These are phyloP conservation scores for Nevesoporus exiguus DNA, from an alignment of 768 basidiomycete species.

Conservation along the genomic window DNA sequence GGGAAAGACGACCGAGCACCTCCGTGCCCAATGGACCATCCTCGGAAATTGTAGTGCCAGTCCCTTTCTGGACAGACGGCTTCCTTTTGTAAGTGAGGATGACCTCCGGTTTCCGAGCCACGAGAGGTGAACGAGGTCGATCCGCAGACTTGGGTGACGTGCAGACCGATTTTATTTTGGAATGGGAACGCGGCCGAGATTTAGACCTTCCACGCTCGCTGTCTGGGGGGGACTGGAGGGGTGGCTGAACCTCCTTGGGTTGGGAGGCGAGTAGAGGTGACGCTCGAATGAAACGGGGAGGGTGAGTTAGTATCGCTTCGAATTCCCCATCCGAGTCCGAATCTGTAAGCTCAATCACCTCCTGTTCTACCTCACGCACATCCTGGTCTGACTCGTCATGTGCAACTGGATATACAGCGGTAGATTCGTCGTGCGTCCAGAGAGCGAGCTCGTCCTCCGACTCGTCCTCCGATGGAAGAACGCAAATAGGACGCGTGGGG, in stretches of 20 bases:
- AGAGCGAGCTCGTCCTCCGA: constrained; percentile 49
- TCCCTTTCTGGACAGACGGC: neutral
- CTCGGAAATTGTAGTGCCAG: neutral
- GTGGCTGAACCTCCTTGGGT: constrained; percentile 3
- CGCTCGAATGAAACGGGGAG: constrained; percentile 12
- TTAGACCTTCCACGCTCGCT: constrained; percentile 13
- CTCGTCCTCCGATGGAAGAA: constrained; percentile 23
- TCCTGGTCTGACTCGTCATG: constrained; percentile 18
- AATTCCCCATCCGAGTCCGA: constrained; percentile 32
- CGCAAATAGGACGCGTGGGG: constrained; percentile 11
- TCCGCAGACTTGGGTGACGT: neutral
- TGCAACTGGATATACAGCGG: constrained; percentile 32
- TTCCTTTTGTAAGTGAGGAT: constrained; percentile 6
- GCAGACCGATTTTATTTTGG: neutral
- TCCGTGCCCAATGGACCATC: constrained; percentile 2
- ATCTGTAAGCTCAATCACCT: constrained; percentile 25
- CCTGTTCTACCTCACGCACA: constrained; percentile 12
- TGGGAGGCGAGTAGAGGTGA: constrained; percentile 5
- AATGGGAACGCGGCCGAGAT: constrained; percentile 7
- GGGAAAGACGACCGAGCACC: neutral
- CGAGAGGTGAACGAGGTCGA: constrained; percentile 2
- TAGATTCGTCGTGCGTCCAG: constrained; percentile 43
- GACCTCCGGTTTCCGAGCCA: constrained; percentile 11
- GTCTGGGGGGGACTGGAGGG: constrained; percentile 14
- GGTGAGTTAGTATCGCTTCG: constrained; percentile 23